Conservation (phyloP, 768 basidiomycete species). For the Phaffia tasmanica region DNA sequence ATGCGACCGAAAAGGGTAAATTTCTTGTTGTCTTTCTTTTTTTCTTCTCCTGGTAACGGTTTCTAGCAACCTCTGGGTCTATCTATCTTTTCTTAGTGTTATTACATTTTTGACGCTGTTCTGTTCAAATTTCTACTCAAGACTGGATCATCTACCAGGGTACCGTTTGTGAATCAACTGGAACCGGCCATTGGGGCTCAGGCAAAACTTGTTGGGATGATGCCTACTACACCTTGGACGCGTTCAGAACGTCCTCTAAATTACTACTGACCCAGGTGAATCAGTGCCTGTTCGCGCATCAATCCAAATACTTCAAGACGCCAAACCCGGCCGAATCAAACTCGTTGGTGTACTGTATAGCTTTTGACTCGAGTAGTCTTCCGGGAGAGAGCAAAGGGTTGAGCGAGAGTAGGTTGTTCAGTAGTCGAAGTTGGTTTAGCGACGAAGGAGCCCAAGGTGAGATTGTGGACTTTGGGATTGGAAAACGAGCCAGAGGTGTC, state of each 20-base stretch:
- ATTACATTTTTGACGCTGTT: not conserved
- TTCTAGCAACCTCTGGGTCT: conserved; percentile 5
- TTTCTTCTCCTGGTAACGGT: not conserved
- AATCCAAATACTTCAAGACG: conserved; percentile 64
- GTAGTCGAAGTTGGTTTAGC: conserved; percentile 71
- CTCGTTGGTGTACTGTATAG: conserved; percentile 76
- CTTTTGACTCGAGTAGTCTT: conserved; percentile 51
- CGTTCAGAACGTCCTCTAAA: conserved; percentile 54
- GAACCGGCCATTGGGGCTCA: conserved; percentile 34
- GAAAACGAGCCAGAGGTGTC: conserved; percentile 78
- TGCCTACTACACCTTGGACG: conserved; percentile 73
- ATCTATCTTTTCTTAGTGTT: conserved; percentile 5
- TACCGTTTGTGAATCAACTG: conserved; percentile 34
- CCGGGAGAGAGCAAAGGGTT: conserved; percentile 39
- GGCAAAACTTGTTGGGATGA: conserved; percentile 42
- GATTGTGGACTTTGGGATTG: conserved; percentile 66
- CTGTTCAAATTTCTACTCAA: not conserved
- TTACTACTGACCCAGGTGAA: conserved; percentile 59
- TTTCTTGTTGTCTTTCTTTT: conserved; percentile 21
- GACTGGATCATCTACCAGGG: conserved; percentile 38
- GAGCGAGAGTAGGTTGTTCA: conserved; percentile 58
- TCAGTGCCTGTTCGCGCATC: conserved; percentile 80
- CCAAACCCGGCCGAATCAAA: conserved; percentile 52
- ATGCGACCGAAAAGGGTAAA: conserved; percentile 58
- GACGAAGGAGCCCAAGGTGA: conserved; percentile 36